Evolutionary conservation across 2,329 filamentous ascomycete species (phyloP).

Genomic region (Delphinella strobiligena): DNA sequence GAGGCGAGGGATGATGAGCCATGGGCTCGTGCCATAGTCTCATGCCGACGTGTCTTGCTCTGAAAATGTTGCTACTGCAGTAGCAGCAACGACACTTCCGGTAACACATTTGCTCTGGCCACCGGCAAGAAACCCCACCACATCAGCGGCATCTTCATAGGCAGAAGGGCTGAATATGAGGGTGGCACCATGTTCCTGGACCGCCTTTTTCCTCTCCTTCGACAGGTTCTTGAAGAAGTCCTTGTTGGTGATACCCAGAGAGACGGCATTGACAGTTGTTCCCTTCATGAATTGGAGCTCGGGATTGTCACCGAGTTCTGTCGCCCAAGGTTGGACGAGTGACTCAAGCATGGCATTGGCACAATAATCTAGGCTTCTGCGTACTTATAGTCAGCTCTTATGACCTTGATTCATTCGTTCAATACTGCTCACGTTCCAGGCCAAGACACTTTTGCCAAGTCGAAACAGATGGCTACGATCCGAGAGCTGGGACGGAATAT

Average conservation of each 20-base stretch:
- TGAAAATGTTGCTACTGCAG: too few relatives aligned
- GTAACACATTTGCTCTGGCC: constrained; percentile 17
- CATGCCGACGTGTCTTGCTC: too few relatives aligned
- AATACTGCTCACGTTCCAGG: not conserved
- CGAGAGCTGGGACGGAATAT: constrained; percentile 12
- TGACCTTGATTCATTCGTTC: not conserved
- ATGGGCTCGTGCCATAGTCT: too few relatives aligned
- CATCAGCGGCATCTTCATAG: constrained; percentile 51
- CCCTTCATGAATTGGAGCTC: constrained; percentile 15
- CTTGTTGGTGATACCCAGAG: constrained; percentile 20
- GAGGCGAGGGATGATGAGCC: too few relatives aligned
- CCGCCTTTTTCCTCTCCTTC: constrained; percentile 9
- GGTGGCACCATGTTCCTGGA: constrained; percentile 11
- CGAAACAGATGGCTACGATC: constrained; percentile 16
- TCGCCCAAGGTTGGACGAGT: constrained; percentile 15
- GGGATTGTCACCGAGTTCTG: constrained; percentile 15
- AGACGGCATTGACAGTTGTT: constrained; percentile 18
- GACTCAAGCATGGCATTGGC: constrained; percentile 16
- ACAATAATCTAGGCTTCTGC: constrained; percentile 4
- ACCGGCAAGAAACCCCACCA: constrained; percentile 37
- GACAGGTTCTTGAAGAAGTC: constrained; percentile 1
- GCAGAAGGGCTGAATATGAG: too few relatives aligned
- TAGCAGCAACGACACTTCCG: constrained; percentile 19
- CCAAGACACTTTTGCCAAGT: constrained; percentile 9
- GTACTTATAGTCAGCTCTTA: not conserved